Evolutionary conservation across 768 basidiomycete species (phyloP), one percentile per base, ranked within the genome.

Genomic region (Polyporus arcularius): DNA sequence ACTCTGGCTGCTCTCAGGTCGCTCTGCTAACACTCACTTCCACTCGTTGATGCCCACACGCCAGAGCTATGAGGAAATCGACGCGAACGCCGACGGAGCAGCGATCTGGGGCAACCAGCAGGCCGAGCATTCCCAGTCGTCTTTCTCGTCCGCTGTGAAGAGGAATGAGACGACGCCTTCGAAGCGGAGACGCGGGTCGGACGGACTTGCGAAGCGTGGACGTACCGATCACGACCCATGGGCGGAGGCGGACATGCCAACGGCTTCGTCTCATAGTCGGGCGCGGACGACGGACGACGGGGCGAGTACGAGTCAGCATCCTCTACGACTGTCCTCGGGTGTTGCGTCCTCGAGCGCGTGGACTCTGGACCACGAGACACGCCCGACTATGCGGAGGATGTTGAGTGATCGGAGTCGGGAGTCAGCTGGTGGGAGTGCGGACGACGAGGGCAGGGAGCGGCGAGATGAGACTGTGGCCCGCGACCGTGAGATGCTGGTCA

Each of bases 401-500:
- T 47, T 73, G 47, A 68, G 65, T 45, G 61, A 65, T 12, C 11
- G 21, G 21, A 26, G 21, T 26, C 21, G 32, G 45, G 56, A 63
- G 9, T 31, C 21, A 16, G 16, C 43, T 15, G 54, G 43, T 9
- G 49, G 16, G 7, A 26, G 16, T 12, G n/a, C 52, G 40, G 47
- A 28, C 9, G 21, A 41, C 4, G 45, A 14, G 18, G 55, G 14
- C 3, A 58, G 31, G 16, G 54, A 11, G 38, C 52, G 54, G 40
- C 49, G 53, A 38, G 32, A 26, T 16, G 26, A 45, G 41, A 46
- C 55, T 31, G 14, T 11, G 3, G 46, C 47, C 4, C 42, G 18
- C 30, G 60, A 56, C 11, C 76, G 78, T 48, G 81, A 85, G 71
- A 81, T 72, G 67, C 76, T 82, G 28, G 87, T 88, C 30, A 72